Evolutionary conservation across 2,329 filamentous ascomycete genomes (phyloP).

Genomic region (Beauveria varroae): DNA sequence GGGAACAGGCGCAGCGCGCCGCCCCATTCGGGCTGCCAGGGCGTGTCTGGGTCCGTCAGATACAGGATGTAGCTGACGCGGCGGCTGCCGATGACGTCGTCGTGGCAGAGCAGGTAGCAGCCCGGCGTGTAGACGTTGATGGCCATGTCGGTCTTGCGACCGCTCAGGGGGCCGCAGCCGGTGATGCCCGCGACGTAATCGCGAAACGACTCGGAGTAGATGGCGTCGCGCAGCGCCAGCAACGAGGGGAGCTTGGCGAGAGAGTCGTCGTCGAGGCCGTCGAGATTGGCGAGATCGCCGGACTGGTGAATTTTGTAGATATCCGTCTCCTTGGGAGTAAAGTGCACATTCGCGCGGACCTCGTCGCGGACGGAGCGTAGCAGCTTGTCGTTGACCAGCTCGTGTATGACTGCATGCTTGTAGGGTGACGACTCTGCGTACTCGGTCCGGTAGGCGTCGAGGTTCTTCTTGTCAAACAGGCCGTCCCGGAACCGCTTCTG

Average conservation of each 20-base stretch:
- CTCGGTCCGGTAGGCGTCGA: constrained; percentile 50
- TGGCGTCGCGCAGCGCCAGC: constrained; percentile 83
- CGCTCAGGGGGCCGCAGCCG: constrained; percentile 77
- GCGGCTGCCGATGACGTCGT: constrained; percentile 96
- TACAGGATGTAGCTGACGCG: constrained; percentile 97
- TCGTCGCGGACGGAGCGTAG: constrained; percentile 82
- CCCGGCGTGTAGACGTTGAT: constrained; percentile 98
- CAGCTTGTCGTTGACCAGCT: constrained; percentile 71
- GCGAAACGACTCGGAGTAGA: constrained; percentile 87
- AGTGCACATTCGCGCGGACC: constrained; percentile 83
- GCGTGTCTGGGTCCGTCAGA: constrained; percentile 80
- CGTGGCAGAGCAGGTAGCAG: constrained; percentile 91
- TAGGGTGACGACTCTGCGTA: constrained; percentile 66
- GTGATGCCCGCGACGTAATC: constrained; percentile 84
- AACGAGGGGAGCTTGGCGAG: constrained; percentile 81
- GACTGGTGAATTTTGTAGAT: constrained; percentile 99
- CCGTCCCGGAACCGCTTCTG: constrained; percentile 55
- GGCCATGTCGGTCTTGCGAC: constrained; percentile 95
- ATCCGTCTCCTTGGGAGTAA: constrained; percentile 97
- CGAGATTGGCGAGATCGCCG: constrained; percentile 91
- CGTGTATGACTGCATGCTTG: constrained; percentile 83
- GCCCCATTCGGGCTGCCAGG: constrained; percentile 89
- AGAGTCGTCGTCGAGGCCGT: constrained; percentile 82
- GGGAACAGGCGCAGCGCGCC: constrained; percentile 87
- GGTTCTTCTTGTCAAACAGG: constrained; percentile 54